Evolutionary conservation across 208 protist species (phyloP).

Genomic region (Trypanosoma brucei): DNA sequence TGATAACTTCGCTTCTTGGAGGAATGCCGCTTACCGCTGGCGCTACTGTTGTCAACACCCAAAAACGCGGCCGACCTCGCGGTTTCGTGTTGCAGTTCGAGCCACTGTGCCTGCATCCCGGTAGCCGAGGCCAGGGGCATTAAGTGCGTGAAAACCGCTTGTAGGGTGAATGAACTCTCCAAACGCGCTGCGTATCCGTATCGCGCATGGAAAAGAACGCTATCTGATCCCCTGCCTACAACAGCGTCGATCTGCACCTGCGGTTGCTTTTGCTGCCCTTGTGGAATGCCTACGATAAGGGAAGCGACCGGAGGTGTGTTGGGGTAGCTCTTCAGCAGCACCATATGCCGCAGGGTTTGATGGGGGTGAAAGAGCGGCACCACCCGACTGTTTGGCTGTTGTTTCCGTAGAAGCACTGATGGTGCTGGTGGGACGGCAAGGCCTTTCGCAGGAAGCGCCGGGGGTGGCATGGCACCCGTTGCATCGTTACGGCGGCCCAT

Average conservation of each 20-base stretch:
- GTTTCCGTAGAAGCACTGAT: slow-evolving; percentile 2
- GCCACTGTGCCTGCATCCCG: slow-evolving; percentile 41
- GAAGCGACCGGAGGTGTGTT: slow-evolving; percentile 64
- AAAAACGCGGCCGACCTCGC: background rate
- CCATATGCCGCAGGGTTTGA: slow-evolving; percentile 41
- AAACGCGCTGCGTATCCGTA: slow-evolving; percentile 71
- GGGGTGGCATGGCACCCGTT: slow-evolving; percentile 6
- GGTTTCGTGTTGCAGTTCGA: slow-evolving; percentile 30
- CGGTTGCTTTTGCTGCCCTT: slow-evolving; percentile 30
- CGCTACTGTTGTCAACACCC: background rate
- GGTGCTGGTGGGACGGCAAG: slow-evolving; percentile 1
- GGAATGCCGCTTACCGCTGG: slow-evolving; percentile 1
- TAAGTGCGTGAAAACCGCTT: slow-evolving; percentile 37
- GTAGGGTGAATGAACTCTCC: slow-evolving; percentile 45
- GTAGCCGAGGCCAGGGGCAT: slow-evolving; percentile 43
- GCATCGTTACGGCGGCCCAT: background rate
- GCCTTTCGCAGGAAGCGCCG: background rate
- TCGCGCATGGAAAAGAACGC: slow-evolving; percentile 53
- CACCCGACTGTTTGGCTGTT: slow-evolving; percentile 23
- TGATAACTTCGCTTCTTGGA: slow-evolving; percentile 14
- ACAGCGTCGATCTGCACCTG: slow-evolving; percentile 63
- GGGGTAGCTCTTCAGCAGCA: slow-evolving; percentile 54
- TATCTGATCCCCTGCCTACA: slow-evolving; percentile 59
- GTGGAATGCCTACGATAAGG: slow-evolving; percentile 37
- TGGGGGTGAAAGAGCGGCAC: slow-evolving; percentile 66